A percentile compares a stretch with the other conserved stretches of the same genome.
These are phyloP conservation scores for Nothophoma quercina DNA, from an alignment of 2,329 filamentous ascomycete species.

Conservation along the genomic window DNA sequence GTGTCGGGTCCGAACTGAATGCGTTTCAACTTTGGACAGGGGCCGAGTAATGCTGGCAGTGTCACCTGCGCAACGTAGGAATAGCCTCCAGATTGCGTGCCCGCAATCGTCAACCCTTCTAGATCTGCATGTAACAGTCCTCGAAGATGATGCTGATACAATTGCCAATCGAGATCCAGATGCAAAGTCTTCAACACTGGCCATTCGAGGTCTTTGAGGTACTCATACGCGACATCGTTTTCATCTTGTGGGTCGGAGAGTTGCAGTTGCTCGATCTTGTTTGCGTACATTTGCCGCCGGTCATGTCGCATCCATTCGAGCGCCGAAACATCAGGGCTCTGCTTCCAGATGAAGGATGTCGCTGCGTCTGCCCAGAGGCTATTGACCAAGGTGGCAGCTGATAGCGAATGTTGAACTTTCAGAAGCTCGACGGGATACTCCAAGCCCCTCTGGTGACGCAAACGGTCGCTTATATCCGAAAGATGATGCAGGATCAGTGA, in stretches of 20 bases:
- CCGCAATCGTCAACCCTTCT: slow-evolving; percentile 37
- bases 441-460: slow-evolving; percentile 40
- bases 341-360: slow-evolving; percentile 42
- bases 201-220: slow-evolving; percentile 38
- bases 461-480: slow-evolving; percentile 43
- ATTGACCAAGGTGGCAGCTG: slow-evolving; percentile 43
- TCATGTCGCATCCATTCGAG: slow-evolving; percentile 29
- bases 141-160: slow-evolving; percentile 26
- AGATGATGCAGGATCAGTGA: slow-evolving; percentile 37
- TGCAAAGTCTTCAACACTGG: slow-evolving; percentile 40
- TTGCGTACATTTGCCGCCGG: slow-evolving; percentile 42
- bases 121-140: slow-evolving; percentile 35
- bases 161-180: slow-evolving; percentile 38
- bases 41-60: slow-evolving; percentile 33
- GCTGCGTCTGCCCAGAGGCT: slow-evolving; percentile 44
- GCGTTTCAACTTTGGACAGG: slow-evolving; percentile 33
- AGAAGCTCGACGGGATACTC: slow-evolving; percentile 44
- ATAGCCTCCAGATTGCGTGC: slow-evolving; percentile 32
- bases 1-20: slow-evolving; percentile 37
- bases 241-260: slow-evolving; percentile 28
- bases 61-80: slow-evolving; percentile 30
- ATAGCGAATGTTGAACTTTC: slow-evolving; percentile 44
- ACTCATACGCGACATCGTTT: slow-evolving; percentile 25
- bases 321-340: slow-evolving; percentile 40
- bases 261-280: slow-evolving; percentile 40